Percentiles rank a stretch among this genome's conserved stretches.
Evolutionary conservation across 768 basidiomycete genomes (phyloP).

Genomic region (Mrakia frigida): DNA sequence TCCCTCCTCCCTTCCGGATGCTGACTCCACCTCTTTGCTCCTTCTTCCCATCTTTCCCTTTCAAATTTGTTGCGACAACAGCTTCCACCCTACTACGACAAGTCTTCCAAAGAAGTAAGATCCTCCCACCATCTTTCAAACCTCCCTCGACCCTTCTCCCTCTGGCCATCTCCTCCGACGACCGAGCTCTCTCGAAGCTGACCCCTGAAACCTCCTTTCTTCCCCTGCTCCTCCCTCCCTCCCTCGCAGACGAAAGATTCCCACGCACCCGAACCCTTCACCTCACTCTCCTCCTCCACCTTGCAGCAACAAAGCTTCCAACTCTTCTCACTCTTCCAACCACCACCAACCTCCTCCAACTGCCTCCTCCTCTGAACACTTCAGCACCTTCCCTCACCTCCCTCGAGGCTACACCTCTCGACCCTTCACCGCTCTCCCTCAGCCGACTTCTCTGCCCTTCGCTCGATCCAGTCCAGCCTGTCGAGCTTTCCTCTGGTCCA

Average conservation of each 20-base stretch:
- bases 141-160: not conserved
- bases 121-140: too few species aligned
- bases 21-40: not conserved
- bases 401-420: conserved; percentile 12
- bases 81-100: conserved; percentile 2
- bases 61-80: not conserved
- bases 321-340: not conserved
- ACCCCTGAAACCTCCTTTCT: not conserved
- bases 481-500: conserved; percentile 27
- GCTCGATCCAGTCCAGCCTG: conserved; percentile 20
- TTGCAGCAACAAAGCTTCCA: conserved; percentile 1
- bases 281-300: conserved; percentile 1
- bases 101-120: conserved; percentile 29
- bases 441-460: not conserved
- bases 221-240: not conserved
- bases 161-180: not conserved
- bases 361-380: conserved; percentile 6
- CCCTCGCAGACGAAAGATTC: conserved; percentile 22
- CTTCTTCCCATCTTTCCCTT: not conserved
- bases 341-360: not conserved
- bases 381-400: conserved; percentile 20
- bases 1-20: not conserved
- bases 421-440: not conserved
- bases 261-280: conserved; percentile 5
- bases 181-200: not conserved